Evolutionary conservation across 192 early-diverging fungal species (phyloP).

Genomic region (Entophlyctis helioformis): DNA sequence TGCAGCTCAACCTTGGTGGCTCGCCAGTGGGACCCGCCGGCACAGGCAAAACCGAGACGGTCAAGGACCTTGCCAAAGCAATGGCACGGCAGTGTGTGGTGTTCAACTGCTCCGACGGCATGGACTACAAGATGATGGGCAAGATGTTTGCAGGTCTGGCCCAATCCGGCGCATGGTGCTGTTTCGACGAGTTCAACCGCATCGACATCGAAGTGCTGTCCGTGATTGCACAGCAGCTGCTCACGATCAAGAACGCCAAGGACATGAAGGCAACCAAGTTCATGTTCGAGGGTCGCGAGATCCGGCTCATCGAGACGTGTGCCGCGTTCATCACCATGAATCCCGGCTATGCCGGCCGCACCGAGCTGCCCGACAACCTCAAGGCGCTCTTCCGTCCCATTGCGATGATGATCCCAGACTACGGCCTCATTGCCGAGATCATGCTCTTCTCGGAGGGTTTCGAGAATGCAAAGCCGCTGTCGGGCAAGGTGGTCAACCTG

Average conservation of each 20-base stretch:
- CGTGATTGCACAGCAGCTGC: conserved; percentile 49
- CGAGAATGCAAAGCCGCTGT: conserved; percentile 40
- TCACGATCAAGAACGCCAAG: conserved; percentile 50
- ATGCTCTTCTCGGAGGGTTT: conserved; percentile 55
- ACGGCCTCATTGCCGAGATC: conserved; percentile 53
- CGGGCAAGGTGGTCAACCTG: conserved; percentile 50
- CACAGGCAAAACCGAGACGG: conserved; percentile 52
- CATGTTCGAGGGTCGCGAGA: conserved; percentile 48
- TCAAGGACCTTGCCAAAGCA: conserved; percentile 51
- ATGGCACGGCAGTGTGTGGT: conserved; percentile 49
- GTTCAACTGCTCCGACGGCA: conserved; percentile 52
- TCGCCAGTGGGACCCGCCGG: conserved; percentile 47
- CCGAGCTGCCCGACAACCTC: conserved; percentile 48
- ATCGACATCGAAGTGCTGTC: conserved; percentile 54
- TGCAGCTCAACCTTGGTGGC: conserved; percentile 48
- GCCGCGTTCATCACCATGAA: conserved; percentile 52
- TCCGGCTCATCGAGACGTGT: conserved; percentile 48
- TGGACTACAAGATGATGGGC: conserved; percentile 61
- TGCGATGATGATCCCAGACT: conserved; percentile 58
- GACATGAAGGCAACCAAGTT: conserved; percentile 41
- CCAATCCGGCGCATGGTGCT: conserved; percentile 51
- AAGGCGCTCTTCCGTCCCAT: conserved; percentile 52
- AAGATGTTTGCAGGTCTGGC: conserved; percentile 54
- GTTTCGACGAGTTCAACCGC: conserved; percentile 55
- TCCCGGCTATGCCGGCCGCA: conserved; percentile 47